Conservation (phyloP, 1,284 basidiomycete genomes). For the Ganoderma lingzhi region DNA sequence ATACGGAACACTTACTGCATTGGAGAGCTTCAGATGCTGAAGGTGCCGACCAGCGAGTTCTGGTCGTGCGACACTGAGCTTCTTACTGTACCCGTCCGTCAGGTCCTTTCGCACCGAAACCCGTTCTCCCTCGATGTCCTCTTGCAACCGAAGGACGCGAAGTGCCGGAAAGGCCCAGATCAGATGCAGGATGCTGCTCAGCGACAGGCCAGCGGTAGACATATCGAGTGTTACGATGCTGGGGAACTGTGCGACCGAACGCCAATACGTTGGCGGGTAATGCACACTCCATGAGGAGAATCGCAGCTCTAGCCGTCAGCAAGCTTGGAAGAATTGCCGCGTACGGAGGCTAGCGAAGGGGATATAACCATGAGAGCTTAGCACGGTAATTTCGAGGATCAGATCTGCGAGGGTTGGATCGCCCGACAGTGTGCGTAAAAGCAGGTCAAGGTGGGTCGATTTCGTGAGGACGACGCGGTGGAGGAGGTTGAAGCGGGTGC, state of each 20-base stretch:
- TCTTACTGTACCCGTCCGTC: neutral
- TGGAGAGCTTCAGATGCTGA: neutral
- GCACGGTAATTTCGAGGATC: neutral
- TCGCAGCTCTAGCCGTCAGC: neutral
- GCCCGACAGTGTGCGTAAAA: neutral
- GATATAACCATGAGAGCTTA: neutral
- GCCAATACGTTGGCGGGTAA: neutral
- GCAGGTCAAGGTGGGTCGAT: neutral
- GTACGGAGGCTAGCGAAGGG: neutral
- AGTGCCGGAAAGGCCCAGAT: neutral
- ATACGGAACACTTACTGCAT: neutral
- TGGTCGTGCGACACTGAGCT: neutral
- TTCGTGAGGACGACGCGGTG: neutral
- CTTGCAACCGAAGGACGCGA: neutral
- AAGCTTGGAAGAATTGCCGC: neutral
- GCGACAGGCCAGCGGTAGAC: neutral
- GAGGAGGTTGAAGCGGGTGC: neutral
- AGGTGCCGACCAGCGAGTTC: neutral
- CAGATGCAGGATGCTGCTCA: neutral
- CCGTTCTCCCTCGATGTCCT: neutral
- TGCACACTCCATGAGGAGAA: neutral
- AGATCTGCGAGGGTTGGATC: neutral
- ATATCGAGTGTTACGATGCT: neutral
- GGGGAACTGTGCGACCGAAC: neutral
- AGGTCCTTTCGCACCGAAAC: neutral